Conservation (phyloP, 2,329 filamentous ascomycete species). For the Chaetoscypha palmicola region DNA sequence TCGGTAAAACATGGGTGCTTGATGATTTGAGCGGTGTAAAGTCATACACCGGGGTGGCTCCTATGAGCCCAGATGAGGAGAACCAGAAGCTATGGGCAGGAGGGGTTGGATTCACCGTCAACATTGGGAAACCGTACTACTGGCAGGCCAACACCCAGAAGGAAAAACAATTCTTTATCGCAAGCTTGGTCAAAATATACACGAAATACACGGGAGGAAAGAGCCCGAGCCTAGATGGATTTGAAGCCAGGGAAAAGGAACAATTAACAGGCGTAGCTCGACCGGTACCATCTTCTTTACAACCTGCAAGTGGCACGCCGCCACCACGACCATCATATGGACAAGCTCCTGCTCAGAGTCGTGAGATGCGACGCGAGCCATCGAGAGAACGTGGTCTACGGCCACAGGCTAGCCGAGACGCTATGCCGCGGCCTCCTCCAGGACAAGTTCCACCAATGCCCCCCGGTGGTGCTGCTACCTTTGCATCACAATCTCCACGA, state of each 20-base stretch:
- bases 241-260: slow-evolving; percentile 72
- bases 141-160: slow-evolving; percentile 92
- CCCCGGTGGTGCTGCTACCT: slow-evolving; percentile 14
- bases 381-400: slow-evolving; percentile 22
- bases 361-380: slow-evolving; percentile 21
- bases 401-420: slow-evolving; percentile 26
- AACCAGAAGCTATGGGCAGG: slow-evolving; percentile 69
- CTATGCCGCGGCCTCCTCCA: slow-evolving; percentile 20
- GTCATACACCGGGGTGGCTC: slow-evolving; percentile 63
- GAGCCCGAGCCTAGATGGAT: slow-evolving; percentile 71
- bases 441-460: slow-evolving; percentile 13
- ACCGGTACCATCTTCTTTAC: slow-evolving; percentile 14
- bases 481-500: slow-evolving; percentile 23
- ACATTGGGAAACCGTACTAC: slow-evolving; percentile 89
- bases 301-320: slow-evolving; percentile 16
- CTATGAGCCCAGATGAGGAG: slow-evolving; percentile 51
- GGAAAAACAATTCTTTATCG: slow-evolving; percentile 98
- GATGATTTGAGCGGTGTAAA: slow-evolving; percentile 82
- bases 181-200: slow-evolving; percentile 91
- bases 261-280: slow-evolving; percentile 55
- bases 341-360: slow-evolving; percentile 21
- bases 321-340: slow-evolving; percentile 18
- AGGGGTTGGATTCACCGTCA: slow-evolving; percentile 78
- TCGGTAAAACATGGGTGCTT: slow-evolving; percentile 96
- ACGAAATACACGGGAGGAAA: slow-evolving; percentile 91